Evolutionary conservation across 2,329 filamentous ascomycete genomes (phyloP), one percentile per base, ranked within the genome.

Genomic region (Incumbomyces lentus): DNA sequence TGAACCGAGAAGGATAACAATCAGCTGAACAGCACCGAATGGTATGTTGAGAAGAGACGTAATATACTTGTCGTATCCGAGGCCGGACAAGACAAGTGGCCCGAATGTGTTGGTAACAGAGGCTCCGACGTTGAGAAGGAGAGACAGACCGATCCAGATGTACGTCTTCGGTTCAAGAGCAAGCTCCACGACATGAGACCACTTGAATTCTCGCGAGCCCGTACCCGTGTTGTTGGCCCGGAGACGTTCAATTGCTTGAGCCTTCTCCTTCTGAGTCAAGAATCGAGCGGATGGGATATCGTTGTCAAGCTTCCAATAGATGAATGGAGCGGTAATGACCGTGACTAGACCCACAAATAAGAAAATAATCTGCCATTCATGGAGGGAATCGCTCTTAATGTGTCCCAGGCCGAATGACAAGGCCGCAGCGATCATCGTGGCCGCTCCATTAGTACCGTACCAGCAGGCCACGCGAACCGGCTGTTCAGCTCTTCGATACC

Each of bases 41-140:
- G 81, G 81, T 52, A 84, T 83, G 58, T 81, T 83, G 14, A 84
- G 68, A 3, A 84, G 64, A 3, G 74, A 77, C 0, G 78, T 76
- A 2, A 56, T 66, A 60, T 72, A 76, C 45, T 74, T 73, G 59
- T 79, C 71, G 50, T 75, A 81, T 0, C 78, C 77, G 1, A 84
- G 68, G 0, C 78, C 77, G 6, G 65, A 66, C 3, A 84, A 61
- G 46, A 84, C 81, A 7, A 83, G 63, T 0, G 80, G 79, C 0
- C 79, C 79, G 48, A 84, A 84, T 1, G 74, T 79, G 58, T 78
- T 82, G 17, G 74, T 76, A 2, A 83, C 78, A 10, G 70, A 68
- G 1, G 79, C 76, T 1, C 77, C 78, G n/a, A 81, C 72, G 57
- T 83, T 84, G 43, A 82, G 71, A 16, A 79, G 68, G 30, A 84